These are phyloP conservation scores for Colletotrichum simmondsii DNA, from an alignment of 2,329 filamentous ascomycete species.

Conservation along the genomic window DNA sequence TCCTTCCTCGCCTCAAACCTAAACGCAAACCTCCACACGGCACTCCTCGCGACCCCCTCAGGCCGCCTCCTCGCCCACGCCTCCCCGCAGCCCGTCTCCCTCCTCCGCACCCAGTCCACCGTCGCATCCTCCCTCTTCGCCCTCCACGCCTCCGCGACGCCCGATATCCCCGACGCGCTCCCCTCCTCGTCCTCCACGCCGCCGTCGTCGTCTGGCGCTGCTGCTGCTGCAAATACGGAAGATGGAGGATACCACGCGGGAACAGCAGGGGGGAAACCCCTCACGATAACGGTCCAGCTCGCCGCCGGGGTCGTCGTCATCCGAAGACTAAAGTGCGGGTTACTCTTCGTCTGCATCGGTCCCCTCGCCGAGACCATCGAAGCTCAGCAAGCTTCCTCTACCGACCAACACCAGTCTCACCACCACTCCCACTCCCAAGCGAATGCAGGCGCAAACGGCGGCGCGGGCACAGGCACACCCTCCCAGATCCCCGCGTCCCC, in stretches of 20 bases:
- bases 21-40: conserved; percentile 66
- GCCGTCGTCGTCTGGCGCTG: conserved; percentile 29
- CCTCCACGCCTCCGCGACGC: conserved; percentile 61
- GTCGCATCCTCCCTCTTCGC: conserved; percentile 72
- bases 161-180: conserved; percentile 54
- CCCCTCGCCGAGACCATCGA: conserved; percentile 47
- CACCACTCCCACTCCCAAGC: conserved; percentile 30
- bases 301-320: conserved; percentile 69
- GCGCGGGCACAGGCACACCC: conserved; percentile 41
- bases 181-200: conserved; percentile 46
- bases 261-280: conserved; percentile 43
- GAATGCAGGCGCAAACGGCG: conserved; percentile 34
- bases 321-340: conserved; percentile 65
- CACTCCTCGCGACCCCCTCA: conserved; percentile 68
- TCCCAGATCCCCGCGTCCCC: conserved; percentile 44
- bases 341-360: conserved; percentile 72
- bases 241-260: conserved; percentile 5
- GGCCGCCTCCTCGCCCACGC: conserved; percentile 74
- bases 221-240: conserved; percentile 29
- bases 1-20: conserved; percentile 70
- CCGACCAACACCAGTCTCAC: conserved; percentile 32
- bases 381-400: conserved; percentile 12
- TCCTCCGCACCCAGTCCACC: conserved; percentile 71
- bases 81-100: conserved; percentile 60
- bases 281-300: conserved; percentile 68